Conservation (phyloP, 1,284 basidiomycete genomes). For the Xerocomus nothofagi region DNA sequence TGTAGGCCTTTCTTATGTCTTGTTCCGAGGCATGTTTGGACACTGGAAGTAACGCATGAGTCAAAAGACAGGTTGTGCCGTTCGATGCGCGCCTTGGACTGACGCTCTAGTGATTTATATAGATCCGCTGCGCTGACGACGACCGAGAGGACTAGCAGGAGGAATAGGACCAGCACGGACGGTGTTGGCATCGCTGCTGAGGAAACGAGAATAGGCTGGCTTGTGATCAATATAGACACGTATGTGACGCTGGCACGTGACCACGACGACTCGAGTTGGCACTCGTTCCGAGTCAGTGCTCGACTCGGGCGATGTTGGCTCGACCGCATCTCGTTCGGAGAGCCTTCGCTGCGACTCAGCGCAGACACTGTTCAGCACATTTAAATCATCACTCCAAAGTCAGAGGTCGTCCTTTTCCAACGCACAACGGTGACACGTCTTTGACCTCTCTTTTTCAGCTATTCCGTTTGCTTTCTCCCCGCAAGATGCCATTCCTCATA, state of each 20-base stretch:
- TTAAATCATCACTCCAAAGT: constrained; percentile 42
- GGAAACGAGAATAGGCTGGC: background rate
- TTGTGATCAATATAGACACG: constrained; percentile 24
- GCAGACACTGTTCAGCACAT: constrained; percentile 11
- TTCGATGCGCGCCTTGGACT: constrained; percentile 42
- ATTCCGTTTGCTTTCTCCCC: constrained; percentile 40
- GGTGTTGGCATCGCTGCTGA: constrained; percentile 26
- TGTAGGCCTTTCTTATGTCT: constrained; percentile 90
- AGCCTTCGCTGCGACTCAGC: background rate
- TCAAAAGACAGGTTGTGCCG: constrained; percentile 31
- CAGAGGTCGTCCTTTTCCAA: constrained; percentile 38
- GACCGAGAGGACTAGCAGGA: constrained; percentile 47
- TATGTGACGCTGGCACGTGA: constrained; percentile 34
- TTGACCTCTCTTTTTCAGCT: constrained; percentile 31
- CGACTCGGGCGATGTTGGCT: constrained; percentile 19
- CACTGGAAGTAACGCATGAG: constrained; percentile 47
- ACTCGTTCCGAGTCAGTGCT: too few species aligned
- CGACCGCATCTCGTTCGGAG: constrained; percentile 11
- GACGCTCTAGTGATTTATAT: constrained; percentile 75
- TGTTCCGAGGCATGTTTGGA: constrained; percentile 77
- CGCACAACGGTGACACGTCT: background rate
- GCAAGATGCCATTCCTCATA: constrained; percentile 35
- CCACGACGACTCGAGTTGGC: background rate
- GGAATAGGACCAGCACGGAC: constrained; percentile 36
- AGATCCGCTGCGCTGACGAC: constrained; percentile 64